phyloP scores from a whole-genome alignment of 495 filamentous ascomycete genomes.

The Podospora bellae-mahoneyi region DNA sequence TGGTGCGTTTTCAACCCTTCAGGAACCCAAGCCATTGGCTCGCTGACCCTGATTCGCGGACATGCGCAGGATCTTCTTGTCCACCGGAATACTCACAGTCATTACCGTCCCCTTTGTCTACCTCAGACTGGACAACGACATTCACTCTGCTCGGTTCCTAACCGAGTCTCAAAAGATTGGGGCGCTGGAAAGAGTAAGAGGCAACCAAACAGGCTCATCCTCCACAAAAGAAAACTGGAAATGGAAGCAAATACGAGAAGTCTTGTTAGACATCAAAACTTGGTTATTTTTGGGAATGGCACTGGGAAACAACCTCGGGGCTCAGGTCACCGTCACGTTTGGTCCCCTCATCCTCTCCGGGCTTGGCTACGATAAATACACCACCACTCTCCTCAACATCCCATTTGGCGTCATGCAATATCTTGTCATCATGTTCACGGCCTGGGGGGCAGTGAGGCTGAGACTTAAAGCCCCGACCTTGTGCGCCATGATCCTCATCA shows the following conservation, averaged over 20 bases:
- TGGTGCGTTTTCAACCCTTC: conserved; percentile 42
- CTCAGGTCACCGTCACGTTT: conserved; percentile 57
- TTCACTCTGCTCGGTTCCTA: conserved; percentile 53
- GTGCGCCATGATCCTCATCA: conserved; percentile 48
- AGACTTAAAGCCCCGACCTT: conserved; percentile 52
- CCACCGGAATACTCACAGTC: conserved; percentile 57
- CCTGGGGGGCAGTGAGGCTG: conserved; percentile 50
- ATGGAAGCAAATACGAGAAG: conserved; percentile 37
- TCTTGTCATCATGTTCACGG: conserved; percentile 53
- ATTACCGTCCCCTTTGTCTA: conserved; percentile 49
- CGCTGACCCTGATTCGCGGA: conserved; percentile 9
- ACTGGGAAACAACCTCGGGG: conserved; percentile 60
- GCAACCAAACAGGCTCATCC: conserved; percentile 58
- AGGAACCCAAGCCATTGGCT: not conserved
- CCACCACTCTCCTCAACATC: conserved; percentile 61
- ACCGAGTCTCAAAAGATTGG: conserved; percentile 45
- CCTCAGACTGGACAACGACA: conserved; percentile 51
- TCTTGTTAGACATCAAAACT: conserved; percentile 45
- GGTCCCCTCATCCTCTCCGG: conserved; percentile 61
- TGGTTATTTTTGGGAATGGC: conserved; percentile 50
- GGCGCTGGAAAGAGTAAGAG: conserved; percentile 45
- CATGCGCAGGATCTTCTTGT: conserved; percentile 59
- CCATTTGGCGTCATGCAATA: conserved; percentile 60
- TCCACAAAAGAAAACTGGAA: conserved; percentile 49
- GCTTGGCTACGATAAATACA: conserved; percentile 56